A percentile compares a stretch with the other conserved stretches of the same genome.
phyloP scores from a whole-genome alignment of 106 monocot species.

The Posidonia australis region DNA sequence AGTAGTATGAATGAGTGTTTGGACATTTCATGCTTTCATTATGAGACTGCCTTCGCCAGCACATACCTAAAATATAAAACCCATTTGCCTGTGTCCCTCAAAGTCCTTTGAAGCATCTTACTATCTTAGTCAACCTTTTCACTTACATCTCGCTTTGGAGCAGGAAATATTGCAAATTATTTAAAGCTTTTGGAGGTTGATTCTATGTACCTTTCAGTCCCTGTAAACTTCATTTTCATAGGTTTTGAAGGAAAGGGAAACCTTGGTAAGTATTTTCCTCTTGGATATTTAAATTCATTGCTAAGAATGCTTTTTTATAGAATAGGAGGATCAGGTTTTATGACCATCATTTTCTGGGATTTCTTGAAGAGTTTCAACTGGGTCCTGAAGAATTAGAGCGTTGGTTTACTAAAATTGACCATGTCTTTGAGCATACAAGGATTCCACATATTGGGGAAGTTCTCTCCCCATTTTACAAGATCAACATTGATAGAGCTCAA shows the following conservation, averaged over 20 bases:
- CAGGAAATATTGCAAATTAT: conserved; percentile 90
- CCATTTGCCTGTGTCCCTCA: not conserved
- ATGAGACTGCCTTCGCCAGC: too few relatives aligned
- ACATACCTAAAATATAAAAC: not conserved
- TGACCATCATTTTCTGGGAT: not conserved
- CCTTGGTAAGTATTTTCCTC: conserved; percentile 31
- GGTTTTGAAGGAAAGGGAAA: conserved; percentile 99
- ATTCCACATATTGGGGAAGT: conserved; percentile 82
- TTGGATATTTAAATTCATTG: not conserved
- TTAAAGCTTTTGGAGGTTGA: conserved; percentile 72
- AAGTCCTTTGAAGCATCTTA: not conserved
- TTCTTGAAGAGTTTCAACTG: conserved; percentile 62
- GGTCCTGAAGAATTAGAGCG: conserved; percentile 72
- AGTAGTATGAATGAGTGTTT: too few relatives aligned
- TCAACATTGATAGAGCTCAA: conserved; percentile 45
- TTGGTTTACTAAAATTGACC: conserved; percentile 97
- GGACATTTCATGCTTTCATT: too few relatives aligned
- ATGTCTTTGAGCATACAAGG: conserved; percentile 81
- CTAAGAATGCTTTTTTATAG: not conserved
- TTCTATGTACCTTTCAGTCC: conserved; percentile 76
- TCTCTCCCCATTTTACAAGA: conserved; percentile 87
- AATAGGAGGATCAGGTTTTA: not conserved
- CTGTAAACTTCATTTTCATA: conserved; percentile 90
- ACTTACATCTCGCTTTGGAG: not conserved
- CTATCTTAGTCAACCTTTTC: not conserved